Evolutionary conservation across 2,329 filamentous ascomycete genomes (phyloP).

Genomic region (Stromatinia cepivora): DNA sequence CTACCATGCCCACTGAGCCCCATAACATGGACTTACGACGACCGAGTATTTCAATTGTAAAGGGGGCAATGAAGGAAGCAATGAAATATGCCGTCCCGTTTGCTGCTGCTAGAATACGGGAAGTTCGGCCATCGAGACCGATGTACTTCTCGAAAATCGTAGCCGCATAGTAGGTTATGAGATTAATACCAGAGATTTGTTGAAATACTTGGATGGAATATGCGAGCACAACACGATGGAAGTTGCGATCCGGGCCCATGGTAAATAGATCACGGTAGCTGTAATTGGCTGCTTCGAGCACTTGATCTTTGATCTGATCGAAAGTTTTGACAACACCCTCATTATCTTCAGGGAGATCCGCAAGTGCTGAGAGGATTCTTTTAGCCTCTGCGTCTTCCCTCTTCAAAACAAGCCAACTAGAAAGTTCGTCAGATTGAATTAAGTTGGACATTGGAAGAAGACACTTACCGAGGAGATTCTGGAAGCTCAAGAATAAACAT

Average conservation of each 20-base stretch:
- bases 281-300: neutral
- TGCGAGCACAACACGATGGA: conserved; percentile 70
- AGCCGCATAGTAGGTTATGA: conserved; percentile 50
- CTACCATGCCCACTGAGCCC: conserved; percentile 61
- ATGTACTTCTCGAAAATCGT: conserved; percentile 54
- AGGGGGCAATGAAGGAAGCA: conserved; percentile 40
- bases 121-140: conserved; percentile 47
- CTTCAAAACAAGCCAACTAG: conserved; percentile 41
- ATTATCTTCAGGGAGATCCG: conserved; percentile 46
- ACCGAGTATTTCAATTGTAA: conserved; percentile 57
- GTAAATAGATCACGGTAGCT: conserved; percentile 19
- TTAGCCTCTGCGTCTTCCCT: conserved; percentile 40
- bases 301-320: conserved; percentile 41
- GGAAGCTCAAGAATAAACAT: conserved; percentile 35
- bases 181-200: conserved; percentile 49
- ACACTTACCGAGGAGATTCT: conserved; percentile 38
- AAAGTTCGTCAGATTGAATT: neutral
- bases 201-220: conserved; percentile 63
- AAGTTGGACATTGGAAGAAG: neutral
- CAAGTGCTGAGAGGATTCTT: conserved; percentile 38
- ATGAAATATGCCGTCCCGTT: conserved; percentile 37
- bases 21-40: conserved; percentile 72
- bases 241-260: conserved; percentile 41
- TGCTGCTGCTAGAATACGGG: conserved; percentile 57
- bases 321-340: conserved; percentile 58